phyloP scores from a whole-genome alignment of 2,329 filamentous ascomycete species.

The Fusarium aywerte region DNA sequence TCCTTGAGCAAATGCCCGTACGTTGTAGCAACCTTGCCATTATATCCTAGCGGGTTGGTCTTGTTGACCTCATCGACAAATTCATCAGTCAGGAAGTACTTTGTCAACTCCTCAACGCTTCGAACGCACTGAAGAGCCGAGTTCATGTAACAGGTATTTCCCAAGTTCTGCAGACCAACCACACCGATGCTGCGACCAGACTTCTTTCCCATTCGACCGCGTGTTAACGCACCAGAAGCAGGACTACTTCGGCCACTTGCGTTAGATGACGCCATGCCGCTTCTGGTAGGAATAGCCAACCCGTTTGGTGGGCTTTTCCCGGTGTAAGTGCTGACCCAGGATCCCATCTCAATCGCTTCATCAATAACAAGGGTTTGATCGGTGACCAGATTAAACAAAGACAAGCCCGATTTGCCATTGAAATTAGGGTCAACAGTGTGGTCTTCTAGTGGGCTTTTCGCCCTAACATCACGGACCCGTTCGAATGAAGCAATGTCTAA shows the following conservation, averaged over 20 bases:
- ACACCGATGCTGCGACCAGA: constrained; percentile 78
- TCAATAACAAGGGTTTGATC: constrained; percentile 86
- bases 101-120: constrained; percentile 90
- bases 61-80: constrained; percentile 86
- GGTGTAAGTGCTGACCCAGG: constrained; percentile 65
- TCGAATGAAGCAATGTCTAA: constrained; percentile 66
- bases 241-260: constrained; percentile 76
- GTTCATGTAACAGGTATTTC: constrained; percentile 99
- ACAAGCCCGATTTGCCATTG: constrained; percentile 77
- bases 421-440: constrained; percentile 78
- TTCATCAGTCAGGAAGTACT: constrained; percentile 83
- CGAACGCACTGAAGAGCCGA: constrained; percentile 94
- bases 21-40: constrained; percentile 85
- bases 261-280: constrained; percentile 44
- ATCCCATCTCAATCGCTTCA: constrained; percentile 71
- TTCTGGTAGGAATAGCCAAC: constrained; percentile 52
- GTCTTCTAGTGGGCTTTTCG: constrained; percentile 60
- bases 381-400: constrained; percentile 73
- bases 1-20: constrained; percentile 81
- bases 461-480: constrained; percentile 44
- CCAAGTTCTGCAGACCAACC: constrained; percentile 87
- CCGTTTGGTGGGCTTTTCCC: constrained; percentile 49
- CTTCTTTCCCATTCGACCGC: constrained; percentile 76
- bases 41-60: constrained; percentile 85
- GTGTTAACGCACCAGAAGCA: constrained; percentile 69